Evolutionary conservation across 2,329 filamentous ascomycete genomes (phyloP).

Genomic region (Coniochaeta sp.): DNA sequence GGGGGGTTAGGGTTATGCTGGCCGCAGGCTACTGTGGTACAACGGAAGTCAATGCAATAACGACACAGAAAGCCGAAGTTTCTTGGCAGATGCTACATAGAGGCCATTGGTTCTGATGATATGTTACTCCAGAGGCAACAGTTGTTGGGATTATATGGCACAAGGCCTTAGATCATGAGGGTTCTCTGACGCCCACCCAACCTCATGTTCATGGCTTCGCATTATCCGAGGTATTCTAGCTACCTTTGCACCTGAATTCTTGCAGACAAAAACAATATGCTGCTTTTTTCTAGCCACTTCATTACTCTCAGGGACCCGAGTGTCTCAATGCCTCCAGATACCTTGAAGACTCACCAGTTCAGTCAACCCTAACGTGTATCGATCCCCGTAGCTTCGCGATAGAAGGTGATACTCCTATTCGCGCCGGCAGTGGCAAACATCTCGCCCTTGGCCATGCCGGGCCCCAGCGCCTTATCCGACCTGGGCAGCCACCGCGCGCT

Average conservation of each 20-base stretch:
- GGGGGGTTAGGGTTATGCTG: background rate
- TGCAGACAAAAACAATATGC: background rate
- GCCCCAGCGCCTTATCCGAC: conserved; percentile 35
- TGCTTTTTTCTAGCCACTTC: background rate
- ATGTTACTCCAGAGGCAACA: background rate
- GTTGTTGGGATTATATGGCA: background rate
- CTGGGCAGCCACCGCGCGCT: conserved; percentile 78
- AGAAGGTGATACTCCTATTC: conserved; percentile 70
- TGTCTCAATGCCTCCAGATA: background rate
- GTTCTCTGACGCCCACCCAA: too few species aligned
- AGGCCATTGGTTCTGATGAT: too few species aligned
- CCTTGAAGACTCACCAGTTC: conserved; percentile 20
- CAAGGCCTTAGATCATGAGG: background rate
- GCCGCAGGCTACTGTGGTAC: too few species aligned
- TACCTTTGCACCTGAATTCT: background rate
- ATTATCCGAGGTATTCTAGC: background rate
- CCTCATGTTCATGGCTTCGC: background rate
- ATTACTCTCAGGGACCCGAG: background rate
- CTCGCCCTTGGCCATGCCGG: conserved; percentile 43
- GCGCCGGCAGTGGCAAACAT: conserved; percentile 75
- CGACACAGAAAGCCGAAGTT: too few species aligned
- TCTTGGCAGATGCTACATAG: too few species aligned
- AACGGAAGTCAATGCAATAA: too few species aligned
- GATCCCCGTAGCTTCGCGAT: conserved; percentile 71
- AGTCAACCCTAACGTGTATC: background rate